Conservation (phyloP, 2,329 filamentous ascomycete genomes). For the Cladosporium sp. region DNA sequence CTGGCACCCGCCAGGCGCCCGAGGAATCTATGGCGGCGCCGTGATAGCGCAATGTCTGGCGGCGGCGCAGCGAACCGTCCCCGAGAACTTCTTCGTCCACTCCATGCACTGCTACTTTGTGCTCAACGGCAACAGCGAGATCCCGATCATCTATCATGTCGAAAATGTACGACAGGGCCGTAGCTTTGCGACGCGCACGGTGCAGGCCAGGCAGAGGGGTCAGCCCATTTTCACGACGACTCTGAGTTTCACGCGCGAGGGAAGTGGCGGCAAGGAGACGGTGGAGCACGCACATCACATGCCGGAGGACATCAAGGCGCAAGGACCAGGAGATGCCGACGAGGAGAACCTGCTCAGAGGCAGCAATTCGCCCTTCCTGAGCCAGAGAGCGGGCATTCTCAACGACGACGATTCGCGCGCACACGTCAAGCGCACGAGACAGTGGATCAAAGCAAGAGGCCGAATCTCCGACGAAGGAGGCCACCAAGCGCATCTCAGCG, state of each 20-base stretch:
- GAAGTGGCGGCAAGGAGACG: constrained; percentile 50
- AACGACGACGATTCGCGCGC: constrained; percentile 52
- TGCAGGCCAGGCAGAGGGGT: constrained; percentile 88
- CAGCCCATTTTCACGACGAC: constrained; percentile 94
- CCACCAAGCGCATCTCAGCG: constrained; percentile 74
- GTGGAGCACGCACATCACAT: constrained; percentile 63
- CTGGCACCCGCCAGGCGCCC: constrained; percentile 87
- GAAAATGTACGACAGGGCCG: constrained; percentile 87
- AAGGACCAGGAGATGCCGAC: constrained; percentile 37
- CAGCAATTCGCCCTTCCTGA: constrained; percentile 52
- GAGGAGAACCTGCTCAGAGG: constrained; percentile 29
- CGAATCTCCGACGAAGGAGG: constrained; percentile 69
- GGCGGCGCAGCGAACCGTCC: constrained; percentile 84
- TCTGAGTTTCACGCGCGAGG: constrained; percentile 74
- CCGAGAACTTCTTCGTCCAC: constrained; percentile 74
- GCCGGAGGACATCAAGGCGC: constrained; percentile 33
- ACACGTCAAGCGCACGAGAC: constrained; percentile 59
- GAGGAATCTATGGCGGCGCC: constrained; percentile 89
- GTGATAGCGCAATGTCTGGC: constrained; percentile 89
- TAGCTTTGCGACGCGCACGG: constrained; percentile 85
- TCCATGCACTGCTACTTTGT: constrained; percentile 99
- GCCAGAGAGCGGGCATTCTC: constrained; percentile 51
- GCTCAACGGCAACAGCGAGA: constrained; percentile 75
- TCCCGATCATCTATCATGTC: constrained; percentile 91
- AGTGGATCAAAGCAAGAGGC: constrained; percentile 72